These are phyloP conservation scores for Ceratobasidium sp. DNA, from an alignment of 1,284 basidiomycete genomes.

Conservation along the genomic window DNA sequence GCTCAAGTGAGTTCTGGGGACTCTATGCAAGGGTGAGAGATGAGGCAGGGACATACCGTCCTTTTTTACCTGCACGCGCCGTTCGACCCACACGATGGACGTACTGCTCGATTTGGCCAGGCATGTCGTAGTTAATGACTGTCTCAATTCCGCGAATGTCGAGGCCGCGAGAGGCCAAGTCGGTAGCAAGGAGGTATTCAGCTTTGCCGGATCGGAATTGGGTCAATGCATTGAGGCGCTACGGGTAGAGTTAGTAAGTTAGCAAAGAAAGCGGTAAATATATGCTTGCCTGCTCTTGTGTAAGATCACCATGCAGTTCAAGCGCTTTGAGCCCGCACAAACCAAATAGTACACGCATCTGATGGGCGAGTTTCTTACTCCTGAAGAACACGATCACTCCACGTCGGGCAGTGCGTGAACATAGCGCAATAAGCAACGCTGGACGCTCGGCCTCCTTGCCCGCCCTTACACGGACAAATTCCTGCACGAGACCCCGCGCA, in stretches of 20 bases:
- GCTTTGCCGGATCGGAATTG: constrained; percentile 86
- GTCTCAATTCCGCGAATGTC: constrained; percentile 99
- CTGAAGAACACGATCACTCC: constrained; percentile 93
- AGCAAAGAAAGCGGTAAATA: constrained; percentile 26
- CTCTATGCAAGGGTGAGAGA: constrained; percentile 22
- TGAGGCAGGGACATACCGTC: constrained; percentile 69
- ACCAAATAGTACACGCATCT: constrained; percentile 93
- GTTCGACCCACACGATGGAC: constrained; percentile 97
- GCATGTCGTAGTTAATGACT: constrained; percentile 99
- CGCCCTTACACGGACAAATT: constrained; percentile 90
- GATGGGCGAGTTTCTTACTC: constrained; percentile 96
- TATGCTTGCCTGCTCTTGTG: constrained; percentile 86
- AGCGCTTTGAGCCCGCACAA: constrained; percentile 88
- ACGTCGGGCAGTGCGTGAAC: constrained; percentile 86
- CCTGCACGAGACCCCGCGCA: constrained; percentile 90
- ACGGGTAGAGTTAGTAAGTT: constrained; percentile 42
- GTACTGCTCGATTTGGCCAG: constrained; percentile 91
- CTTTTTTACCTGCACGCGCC: constrained; percentile 91
- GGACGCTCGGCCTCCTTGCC: constrained; percentile 83
- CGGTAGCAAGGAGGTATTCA: constrained; percentile 94
- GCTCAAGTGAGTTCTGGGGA: neutral
- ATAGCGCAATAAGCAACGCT: constrained; percentile 84
- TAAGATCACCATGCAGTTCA: constrained; percentile 94
- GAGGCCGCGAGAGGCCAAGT: constrained; percentile 92
- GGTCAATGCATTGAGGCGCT: constrained; percentile 88